Evolutionary conservation across 306 rosid species (phyloP).

Genomic region (Purshia tridentata): DNA sequence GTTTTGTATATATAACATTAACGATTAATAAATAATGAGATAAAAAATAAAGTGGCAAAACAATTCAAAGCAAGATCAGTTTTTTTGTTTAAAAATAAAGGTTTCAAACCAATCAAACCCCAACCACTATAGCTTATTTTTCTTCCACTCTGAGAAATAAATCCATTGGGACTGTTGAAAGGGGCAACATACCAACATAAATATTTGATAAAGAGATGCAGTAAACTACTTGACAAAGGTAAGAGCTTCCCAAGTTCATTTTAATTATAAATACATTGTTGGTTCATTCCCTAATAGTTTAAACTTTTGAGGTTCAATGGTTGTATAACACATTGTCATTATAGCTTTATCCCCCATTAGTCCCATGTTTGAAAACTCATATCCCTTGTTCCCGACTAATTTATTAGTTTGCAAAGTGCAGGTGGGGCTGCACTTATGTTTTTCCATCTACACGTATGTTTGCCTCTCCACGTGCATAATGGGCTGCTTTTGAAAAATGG

Average conservation of each 20-base stretch:
- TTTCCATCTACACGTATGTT: background rate
- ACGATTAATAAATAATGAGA: slow-evolving; percentile 4
- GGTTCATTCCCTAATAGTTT: background rate
- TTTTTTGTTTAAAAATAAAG: background rate
- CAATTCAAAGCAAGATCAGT: background rate
- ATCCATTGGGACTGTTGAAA: background rate
- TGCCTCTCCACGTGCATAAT: background rate
- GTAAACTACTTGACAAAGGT: background rate
- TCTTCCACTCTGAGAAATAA: background rate
- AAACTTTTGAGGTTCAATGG: background rate
- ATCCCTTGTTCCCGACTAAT: background rate
- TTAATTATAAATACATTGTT: background rate
- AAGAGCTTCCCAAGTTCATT: background rate
- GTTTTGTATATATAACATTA: slow-evolving; percentile 21
- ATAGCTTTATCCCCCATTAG: background rate
- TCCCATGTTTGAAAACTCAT: background rate
- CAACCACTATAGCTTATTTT: background rate
- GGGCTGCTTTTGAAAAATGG: background rate
- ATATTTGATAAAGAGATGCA: background rate
- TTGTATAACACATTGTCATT: background rate
- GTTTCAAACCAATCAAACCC: background rate
- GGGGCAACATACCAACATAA: background rate
- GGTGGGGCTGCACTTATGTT: background rate
- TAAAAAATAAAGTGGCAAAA: background rate
- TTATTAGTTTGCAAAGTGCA: background rate